Conservation (phyloP, 192 early-diverging fungal species). For the Entomortierella parvispora region DNA sequence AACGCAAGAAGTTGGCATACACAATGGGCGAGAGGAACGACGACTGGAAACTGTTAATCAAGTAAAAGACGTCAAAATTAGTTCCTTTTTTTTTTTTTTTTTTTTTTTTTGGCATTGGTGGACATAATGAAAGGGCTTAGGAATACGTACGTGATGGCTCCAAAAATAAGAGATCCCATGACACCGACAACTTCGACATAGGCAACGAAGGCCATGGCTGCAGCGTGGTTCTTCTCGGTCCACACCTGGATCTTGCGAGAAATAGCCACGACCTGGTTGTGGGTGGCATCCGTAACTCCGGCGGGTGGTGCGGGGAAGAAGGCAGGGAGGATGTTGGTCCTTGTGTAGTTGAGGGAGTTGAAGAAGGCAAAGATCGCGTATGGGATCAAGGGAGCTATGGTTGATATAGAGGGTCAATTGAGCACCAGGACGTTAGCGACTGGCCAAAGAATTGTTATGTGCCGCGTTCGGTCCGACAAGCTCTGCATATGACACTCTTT, state of each 20-base stretch:
- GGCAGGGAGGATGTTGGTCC: constrained; percentile 76
- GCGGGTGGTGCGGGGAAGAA: constrained; percentile 60
- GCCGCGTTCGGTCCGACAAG: too few relatives aligned
- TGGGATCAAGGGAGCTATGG: constrained; percentile 75
- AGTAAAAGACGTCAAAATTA: neutral
- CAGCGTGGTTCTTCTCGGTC: constrained; percentile 70
- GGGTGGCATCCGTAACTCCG: constrained; percentile 15
- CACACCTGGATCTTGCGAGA: constrained; percentile 62
- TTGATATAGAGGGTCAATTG: constrained; percentile 16
- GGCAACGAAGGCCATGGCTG: constrained; percentile 71
- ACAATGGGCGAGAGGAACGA: constrained; percentile 68
- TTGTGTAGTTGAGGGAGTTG: constrained; percentile 77
- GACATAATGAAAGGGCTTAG: neutral
- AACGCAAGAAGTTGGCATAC: constrained; percentile 77
- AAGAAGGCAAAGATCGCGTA: constrained; percentile 81
- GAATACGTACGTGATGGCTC: constrained; percentile 61
- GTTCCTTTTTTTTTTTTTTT: neutral
- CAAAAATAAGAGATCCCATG: constrained; percentile 66
- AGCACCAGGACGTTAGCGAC: neutral
- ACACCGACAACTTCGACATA: constrained; percentile 77
- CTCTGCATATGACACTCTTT: too few relatives aligned
- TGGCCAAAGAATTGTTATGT: too few relatives aligned
- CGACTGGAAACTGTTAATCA: constrained; percentile 48
- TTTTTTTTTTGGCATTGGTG: neutral
- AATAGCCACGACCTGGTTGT: constrained; percentile 49